Percentiles rank a stretch among this genome's conserved stretches.
Conservation (phyloP, 1,139 yeast genomes). For the Geotrichum reessii region DNA sequence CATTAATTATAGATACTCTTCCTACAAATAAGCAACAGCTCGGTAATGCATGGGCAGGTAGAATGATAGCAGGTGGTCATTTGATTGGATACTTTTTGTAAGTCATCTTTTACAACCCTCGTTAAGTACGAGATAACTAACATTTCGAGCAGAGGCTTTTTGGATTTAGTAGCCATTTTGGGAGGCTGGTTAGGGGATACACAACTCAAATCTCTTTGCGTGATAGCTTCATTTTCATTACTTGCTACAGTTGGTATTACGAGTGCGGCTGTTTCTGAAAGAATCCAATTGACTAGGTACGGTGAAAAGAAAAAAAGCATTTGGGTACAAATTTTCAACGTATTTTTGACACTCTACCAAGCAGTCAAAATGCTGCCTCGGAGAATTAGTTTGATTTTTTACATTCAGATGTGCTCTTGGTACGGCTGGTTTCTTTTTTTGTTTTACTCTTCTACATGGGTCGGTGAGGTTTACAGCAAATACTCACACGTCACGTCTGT, state of each 20-base stretch:
- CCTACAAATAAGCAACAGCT: constrained; percentile 49
- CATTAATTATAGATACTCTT: constrained; percentile 53
- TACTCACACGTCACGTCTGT: constrained; percentile 20
- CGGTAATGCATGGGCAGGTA: constrained; percentile 70
- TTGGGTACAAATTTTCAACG: constrained; percentile 18
- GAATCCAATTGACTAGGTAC: constrained; percentile 21
- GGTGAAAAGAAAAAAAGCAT: constrained; percentile 14
- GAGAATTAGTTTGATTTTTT: constrained; percentile 30
- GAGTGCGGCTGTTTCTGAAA: constrained; percentile 35
- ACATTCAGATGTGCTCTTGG: constrained; percentile 37
- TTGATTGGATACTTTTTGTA: constrained; percentile 46
- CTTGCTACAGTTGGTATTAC: constrained; percentile 40
- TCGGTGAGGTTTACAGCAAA: constrained; percentile 37
- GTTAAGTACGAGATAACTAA: not conserved
- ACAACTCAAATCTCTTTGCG: constrained; percentile 48
- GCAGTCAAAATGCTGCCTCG: constrained; percentile 27
- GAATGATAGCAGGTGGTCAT: constrained; percentile 57
- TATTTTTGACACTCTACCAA: constrained; percentile 21
- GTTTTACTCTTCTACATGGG: constrained; percentile 40
- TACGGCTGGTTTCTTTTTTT: constrained; percentile 39
- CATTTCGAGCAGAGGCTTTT: constrained; percentile 36
- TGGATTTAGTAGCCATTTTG: constrained; percentile 37
- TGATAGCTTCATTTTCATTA: constrained; percentile 42
- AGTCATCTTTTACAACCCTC: not conserved
- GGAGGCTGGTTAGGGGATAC: constrained; percentile 42